Evolutionary conservation across 192 early-diverging fungal genomes (phyloP).

Genomic region (Linderina pennispora): DNA sequence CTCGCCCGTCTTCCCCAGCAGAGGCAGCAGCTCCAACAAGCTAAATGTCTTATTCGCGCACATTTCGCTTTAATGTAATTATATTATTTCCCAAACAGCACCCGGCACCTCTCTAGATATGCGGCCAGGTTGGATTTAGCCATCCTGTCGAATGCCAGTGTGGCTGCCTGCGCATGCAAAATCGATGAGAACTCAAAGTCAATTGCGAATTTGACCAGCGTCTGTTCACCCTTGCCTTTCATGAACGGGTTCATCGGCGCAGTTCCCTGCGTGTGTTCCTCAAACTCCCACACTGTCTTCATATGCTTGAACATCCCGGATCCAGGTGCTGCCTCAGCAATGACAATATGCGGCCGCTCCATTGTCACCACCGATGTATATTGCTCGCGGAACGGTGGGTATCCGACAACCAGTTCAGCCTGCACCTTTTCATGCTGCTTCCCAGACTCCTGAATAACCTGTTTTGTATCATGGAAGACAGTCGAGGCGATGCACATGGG

Average conservation of each 20-base stretch:
- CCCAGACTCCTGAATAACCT: too few relatives aligned
- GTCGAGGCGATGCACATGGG: constrained; percentile 71
- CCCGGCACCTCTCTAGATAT: constrained; percentile 25
- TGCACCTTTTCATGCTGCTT: too few relatives aligned
- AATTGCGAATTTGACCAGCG: constrained; percentile 64
- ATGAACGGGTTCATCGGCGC: constrained; percentile 5
- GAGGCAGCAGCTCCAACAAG: not conserved
- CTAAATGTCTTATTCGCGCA: too few relatives aligned
- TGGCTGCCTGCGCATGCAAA: constrained; percentile 73
- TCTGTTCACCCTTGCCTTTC: not conserved
- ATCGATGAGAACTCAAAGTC: constrained; percentile 77
- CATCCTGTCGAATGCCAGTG: constrained; percentile 73
- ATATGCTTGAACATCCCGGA: constrained; percentile 34
- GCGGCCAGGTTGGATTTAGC: constrained; percentile 44
- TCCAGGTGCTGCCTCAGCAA: constrained; percentile 42
- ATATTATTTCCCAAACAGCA: constrained; percentile 21
- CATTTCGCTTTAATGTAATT: not conserved
- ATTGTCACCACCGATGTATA: constrained; percentile 75
- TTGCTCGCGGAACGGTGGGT: constrained; percentile 65
- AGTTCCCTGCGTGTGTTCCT: not conserved
- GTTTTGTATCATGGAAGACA: constrained; percentile 38
- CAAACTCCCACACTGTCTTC: constrained; percentile 34
- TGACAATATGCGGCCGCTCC: constrained; percentile 55
- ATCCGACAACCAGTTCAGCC: constrained; percentile 78
- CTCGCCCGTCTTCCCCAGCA: not conserved